Evolutionary conservation across 2,329 filamentous ascomycete genomes (phyloP), one percentile per base, ranked within the genome.

Genomic region (Cladophialophora exuberans): DNA sequence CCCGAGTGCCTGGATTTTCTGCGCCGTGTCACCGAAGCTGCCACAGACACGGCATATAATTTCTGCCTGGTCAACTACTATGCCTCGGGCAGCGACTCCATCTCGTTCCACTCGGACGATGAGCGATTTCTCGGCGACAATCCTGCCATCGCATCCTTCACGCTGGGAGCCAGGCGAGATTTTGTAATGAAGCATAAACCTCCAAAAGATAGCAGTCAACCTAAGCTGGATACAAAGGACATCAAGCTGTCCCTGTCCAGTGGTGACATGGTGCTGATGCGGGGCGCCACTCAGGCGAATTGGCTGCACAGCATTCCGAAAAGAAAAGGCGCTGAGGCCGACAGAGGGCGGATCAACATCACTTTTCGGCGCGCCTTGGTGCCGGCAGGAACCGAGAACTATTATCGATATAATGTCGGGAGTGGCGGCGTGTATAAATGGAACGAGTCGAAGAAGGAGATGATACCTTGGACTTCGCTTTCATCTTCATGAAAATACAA

Each of bases 11-110:
- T 93, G 0, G 82, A 89, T 33, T 70, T 77, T 4, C 77, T 93
- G 6, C 81, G 84, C 7, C 72, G 70, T 28, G 77, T 83, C 7
- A 84, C 87, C 1, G 87, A 93, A 69, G 76, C 79, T 3, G 81
- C 83, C 0, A 89, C 86, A 0, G 79, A 79, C n/a, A 82, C 82
- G 64, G 78, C 67, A 1, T 93, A 87, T 72, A 93, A 93, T 67
- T 90, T 92, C 67, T 88, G 85, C 56, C 78, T 93, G 1, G 87
- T 93, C 3, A 93, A 93, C 66, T 93, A 93, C 73, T 93, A 93
- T 66, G 85, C 86, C n/a, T 82, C 81, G 3, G 88, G 89, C 0
- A 75, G 83, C 4, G 88, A 93, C 68, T 89, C 86, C 62, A 93
- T 93, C 44, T 82, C 85, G 9, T 93, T 87, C 65, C 88, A 93